Evolutionary conservation across 768 basidiomycete species (phyloP), one percentile per base, ranked within the genome.

Genomic region (Termitomyces sp.): DNA sequence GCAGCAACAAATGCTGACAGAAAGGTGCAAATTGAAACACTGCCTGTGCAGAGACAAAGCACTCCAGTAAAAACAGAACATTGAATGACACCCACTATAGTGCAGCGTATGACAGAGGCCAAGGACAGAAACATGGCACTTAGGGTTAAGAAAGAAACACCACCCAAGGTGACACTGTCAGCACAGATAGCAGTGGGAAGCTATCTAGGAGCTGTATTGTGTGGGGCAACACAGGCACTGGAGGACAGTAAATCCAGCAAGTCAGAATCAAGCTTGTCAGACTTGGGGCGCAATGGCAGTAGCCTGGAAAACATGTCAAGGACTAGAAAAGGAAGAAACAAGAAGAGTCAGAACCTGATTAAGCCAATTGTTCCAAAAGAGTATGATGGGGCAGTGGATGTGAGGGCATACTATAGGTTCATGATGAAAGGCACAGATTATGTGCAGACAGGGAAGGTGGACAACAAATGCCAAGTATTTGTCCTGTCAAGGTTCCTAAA

Each of bases 401-500:
- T 66, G 1, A 55, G 62, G 12, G 39, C 54, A 0, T 73, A 69
- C 44, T 66, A 70, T 51, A 47, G 61, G 1, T 73, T 73, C 44
- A 60, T 74, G 22, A 67, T 63, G 1, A 63, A 71, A 41, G 63
- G 61, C 0, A 65, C 61, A 24, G 58, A 63, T 8, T 72, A 67
- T 45, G 60, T 73, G 0, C 42, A 60, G 1, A 65, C 71, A 46
- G 69, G 67, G 0, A 20, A 55, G 1, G 67, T 72, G 0, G 53
- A 54, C 0, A 12, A 13, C 0, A 30, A 47, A 3, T 55, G 66
- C n/a, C 18, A 6, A 2, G 41, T 70, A 0, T 67, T 67, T 22
- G 57, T 69, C 3, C 37, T 73, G 3, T 67, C 67, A 0, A 58
- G 68, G 12, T 77, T 64, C 65, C 59, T 80, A 5, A 69, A 60